Evolutionary conservation across 1,284 basidiomycete genomes (phyloP).

Genomic region (Amylostereum areolatum): DNA sequence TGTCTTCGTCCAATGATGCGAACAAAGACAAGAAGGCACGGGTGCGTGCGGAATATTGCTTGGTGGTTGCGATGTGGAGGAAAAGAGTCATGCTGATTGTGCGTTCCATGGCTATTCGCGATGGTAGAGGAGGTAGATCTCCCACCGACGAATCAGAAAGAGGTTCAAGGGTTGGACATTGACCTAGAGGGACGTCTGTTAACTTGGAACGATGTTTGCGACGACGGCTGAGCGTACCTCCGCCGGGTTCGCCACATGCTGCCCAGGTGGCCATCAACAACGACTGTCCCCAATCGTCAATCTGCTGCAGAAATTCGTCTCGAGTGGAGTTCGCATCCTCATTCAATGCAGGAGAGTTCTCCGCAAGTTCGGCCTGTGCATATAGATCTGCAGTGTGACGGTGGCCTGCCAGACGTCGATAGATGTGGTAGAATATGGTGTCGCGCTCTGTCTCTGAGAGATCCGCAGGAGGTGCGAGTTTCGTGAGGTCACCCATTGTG

Average conservation of each 20-base stretch:
- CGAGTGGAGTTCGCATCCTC: conserved; percentile 18
- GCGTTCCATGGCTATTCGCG: conserved; percentile 26
- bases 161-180: conserved; percentile 35
- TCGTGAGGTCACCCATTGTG: conserved; percentile 25
- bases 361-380: conserved; percentile 28
- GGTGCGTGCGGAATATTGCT: conserved; percentile 49
- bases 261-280: conserved; percentile 41
- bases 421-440: conserved; percentile 39
- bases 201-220: neutral
- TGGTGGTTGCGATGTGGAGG: conserved; percentile 41
- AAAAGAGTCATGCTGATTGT: conserved; percentile 46
- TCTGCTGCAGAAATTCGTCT: conserved; percentile 28
- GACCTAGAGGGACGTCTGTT: conserved; percentile 15
- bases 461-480: conserved; percentile 34
- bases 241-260: conserved; percentile 40
- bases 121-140: conserved; percentile 35
- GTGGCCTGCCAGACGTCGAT: conserved; percentile 38
- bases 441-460: conserved; percentile 29
- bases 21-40: conserved; percentile 41
- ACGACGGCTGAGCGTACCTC: conserved; percentile 23
- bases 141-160: conserved; percentile 40
- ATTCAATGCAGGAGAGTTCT: conserved; percentile 17
- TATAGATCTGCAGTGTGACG: conserved; percentile 39
- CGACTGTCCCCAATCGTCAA: conserved; percentile 42
- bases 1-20: conserved; percentile 36